These are phyloP conservation scores for Omphalea diandra DNA, from an alignment of 441 rosid genomes.

Conservation along the genomic window DNA sequence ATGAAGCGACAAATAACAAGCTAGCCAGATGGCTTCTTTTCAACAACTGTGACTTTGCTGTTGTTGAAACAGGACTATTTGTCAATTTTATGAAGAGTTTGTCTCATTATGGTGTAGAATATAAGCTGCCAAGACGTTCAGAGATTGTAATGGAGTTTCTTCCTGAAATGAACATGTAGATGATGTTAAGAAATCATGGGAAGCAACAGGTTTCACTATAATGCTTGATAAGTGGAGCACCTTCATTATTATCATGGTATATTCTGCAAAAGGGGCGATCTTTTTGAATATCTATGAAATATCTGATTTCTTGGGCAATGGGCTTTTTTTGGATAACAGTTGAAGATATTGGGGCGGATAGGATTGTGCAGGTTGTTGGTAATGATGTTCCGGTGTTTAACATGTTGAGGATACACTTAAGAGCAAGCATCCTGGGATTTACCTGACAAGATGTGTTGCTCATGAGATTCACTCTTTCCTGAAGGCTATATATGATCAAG, in stretches of 20 bases:
- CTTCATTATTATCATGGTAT: neutral
- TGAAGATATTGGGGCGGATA: constrained; percentile 1
- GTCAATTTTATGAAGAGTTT: neutral
- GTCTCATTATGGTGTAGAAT: neutral
- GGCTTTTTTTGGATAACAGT: neutral
- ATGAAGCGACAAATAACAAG: neutral
- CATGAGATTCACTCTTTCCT: constrained; percentile 8
- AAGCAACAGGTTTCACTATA: neutral
- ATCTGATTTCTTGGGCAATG: neutral
- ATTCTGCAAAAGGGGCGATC: constrained; percentile 2
- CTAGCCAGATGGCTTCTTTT: neutral
- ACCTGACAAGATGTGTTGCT: constrained; percentile 4
- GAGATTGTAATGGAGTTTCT: neutral
- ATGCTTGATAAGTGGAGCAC: neutral
- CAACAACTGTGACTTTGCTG: neutral
- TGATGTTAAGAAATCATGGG: neutral
- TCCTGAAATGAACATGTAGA: neutral
- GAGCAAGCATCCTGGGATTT: neutral
- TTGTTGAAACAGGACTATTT: neutral
- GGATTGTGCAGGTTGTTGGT: constrained; percentile 3
- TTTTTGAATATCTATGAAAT: neutral
- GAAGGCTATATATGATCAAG: neutral
- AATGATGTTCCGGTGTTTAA: neutral
- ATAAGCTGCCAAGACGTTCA: neutral
- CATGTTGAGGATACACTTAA: neutral